Evolutionary conservation across 257 asterid genomes (phyloP).

Genomic region (Misopates orontium): DNA sequence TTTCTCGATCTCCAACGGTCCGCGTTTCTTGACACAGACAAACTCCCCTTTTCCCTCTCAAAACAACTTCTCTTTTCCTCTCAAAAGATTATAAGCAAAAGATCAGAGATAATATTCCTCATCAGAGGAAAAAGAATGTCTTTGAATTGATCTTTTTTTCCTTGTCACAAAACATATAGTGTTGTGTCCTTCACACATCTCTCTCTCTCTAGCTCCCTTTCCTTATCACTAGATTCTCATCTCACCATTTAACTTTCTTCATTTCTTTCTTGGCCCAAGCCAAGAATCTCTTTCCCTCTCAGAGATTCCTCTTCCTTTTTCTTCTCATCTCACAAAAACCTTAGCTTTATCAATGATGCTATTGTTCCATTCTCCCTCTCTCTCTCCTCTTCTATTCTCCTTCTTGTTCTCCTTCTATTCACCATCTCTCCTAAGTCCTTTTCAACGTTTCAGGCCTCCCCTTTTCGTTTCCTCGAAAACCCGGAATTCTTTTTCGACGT

Average conservation of each 20-base stretch:
- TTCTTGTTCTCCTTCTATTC: slow-evolving; percentile 22
- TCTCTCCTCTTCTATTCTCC: slow-evolving; percentile 30
- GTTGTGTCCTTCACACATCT: slow-evolving; percentile 33
- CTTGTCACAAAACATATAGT: slow-evolving; percentile 17
- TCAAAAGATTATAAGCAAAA: neutral
- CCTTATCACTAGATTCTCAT: slow-evolving; percentile 55
- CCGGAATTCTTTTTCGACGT: slow-evolving; percentile 31
- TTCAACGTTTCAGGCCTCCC: slow-evolving; percentile 53
- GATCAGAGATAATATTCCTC: neutral
- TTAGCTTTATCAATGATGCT: slow-evolving; percentile 83
- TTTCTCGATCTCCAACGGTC: slow-evolving; percentile 14
- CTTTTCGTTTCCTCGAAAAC: slow-evolving; percentile 40
- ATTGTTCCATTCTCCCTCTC: slow-evolving; percentile 46
- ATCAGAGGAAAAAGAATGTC: neutral
- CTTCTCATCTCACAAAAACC: slow-evolving; percentile 38
- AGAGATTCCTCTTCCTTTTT: slow-evolving; percentile 50
- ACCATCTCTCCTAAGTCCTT: slow-evolving; percentile 40
- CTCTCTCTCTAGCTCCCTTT: neutral
- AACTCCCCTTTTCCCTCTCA: slow-evolving; percentile 16
- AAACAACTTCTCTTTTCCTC: slow-evolving; percentile 8
- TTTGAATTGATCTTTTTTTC: slow-evolving; percentile 16
- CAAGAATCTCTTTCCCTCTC: slow-evolving; percentile 77
- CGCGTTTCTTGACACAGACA: slow-evolving; percentile 31
- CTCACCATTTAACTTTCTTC: slow-evolving; percentile 41
- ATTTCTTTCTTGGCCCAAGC: slow-evolving; percentile 81